Base-by-base conservation (phyloP, 352 stramenopile species). In the Pythium dissimile region DNA sequence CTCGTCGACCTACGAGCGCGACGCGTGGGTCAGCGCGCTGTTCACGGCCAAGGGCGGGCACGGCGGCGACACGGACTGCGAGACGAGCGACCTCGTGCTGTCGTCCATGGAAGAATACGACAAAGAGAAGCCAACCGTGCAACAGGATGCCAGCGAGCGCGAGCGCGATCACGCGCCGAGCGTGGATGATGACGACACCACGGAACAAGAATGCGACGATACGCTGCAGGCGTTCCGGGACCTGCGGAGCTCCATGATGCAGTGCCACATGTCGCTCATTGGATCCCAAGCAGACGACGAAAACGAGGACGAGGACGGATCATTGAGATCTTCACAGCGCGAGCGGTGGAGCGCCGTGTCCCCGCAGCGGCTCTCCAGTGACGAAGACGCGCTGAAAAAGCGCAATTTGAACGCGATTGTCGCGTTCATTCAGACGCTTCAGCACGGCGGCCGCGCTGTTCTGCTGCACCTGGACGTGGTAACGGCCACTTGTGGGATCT, bases 401-500 rank as follows among this genome's bases (percentile, higher is more conserved):
- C 66, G 69, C 26, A 73, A 69, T 8, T 62, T 89, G 31, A 61
- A 58, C 23, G 49, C 75, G 3, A 42, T 88, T 3, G 61, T 81
- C 24, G 45, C 43, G 23, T 81, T 86, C 49, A 88, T 92, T 34
- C 76, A 89, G 54, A 79, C 23, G 5, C 45, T 52, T 1, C 55
- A 72, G 8, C 63, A 86, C 35, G 82, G 79, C 3, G 77, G 82
- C 1, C 71, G 74, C 7, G 75, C 73, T 5, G 69, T 88, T 3
- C 60, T 92, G 7, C 69, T 92, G 32, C 82, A 92, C 49, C 62
- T 86, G 12, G 73, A 80, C 18, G 71, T 89, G 5, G 55, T 89
- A 9, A 48, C 56, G 0, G 67, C 66, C 5, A 13, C 54, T 5
- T 62, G 59, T 26, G 68, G 69, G 0, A 75, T 92, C 46, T 71